Conservation (phyloP, 176 grass and related monocot species). For the Chloris gayana region DNA sequence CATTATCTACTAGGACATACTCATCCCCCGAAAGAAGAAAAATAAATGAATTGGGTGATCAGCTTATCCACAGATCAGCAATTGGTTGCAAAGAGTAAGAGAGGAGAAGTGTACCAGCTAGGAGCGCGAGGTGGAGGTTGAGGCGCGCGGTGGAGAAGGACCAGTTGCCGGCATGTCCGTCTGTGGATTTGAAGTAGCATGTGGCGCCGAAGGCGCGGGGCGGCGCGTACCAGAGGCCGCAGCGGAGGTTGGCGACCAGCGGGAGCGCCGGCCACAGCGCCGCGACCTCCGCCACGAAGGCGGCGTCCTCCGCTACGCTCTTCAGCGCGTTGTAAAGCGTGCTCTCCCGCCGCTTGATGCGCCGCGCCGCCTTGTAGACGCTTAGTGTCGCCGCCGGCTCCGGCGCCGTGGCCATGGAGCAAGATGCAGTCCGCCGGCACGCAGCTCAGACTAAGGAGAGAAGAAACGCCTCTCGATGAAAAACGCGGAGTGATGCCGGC, state of each 20-base stretch:
- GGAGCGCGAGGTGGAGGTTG: constrained; percentile 86
- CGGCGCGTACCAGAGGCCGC: constrained; percentile 85
- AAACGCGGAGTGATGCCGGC: not conserved
- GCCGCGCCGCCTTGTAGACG: constrained; percentile 71
- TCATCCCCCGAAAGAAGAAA: not conserved
- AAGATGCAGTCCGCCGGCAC: not conserved
- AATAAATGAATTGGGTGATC: not conserved
- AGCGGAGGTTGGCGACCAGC: constrained; percentile 84
- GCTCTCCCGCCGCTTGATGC: constrained; percentile 74
- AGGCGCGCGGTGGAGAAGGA: constrained; percentile 78
- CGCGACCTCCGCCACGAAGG: constrained; percentile 87
- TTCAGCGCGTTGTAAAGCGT: constrained; percentile 86
- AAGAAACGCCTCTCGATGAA: not conserved
- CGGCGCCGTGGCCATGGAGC: constrained; percentile 37
- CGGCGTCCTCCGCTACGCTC: constrained; percentile 81
- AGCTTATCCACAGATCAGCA: not conserved
- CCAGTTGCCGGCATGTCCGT: constrained; percentile 91
- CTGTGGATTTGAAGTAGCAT: constrained; percentile 97
- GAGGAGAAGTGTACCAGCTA: constrained; percentile 56
- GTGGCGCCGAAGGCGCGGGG: constrained; percentile 52
- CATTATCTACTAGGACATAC: not conserved
- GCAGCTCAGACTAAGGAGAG: not conserved
- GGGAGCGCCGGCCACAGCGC: constrained; percentile 84
- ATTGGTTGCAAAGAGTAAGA: constrained; percentile 5
- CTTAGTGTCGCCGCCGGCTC: constrained; percentile 44